These are phyloP conservation scores for Protoeuglena noctilucae DNA, from an alignment of 139 green algal species.

Conservation along the genomic window DNA sequence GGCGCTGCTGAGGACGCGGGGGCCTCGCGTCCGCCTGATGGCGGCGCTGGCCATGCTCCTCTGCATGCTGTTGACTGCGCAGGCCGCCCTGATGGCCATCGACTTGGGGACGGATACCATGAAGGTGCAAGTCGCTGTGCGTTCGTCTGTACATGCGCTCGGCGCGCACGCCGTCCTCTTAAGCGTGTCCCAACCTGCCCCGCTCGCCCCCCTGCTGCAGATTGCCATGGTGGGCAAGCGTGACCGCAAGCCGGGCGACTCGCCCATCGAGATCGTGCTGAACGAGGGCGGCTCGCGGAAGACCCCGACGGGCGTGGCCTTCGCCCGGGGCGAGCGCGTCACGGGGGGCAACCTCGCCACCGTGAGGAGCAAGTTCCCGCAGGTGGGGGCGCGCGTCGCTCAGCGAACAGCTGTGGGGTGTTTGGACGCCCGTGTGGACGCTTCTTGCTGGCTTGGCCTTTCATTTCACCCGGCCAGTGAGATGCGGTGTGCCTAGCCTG, in stretches of 20 bases:
- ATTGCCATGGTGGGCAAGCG: too few species aligned
- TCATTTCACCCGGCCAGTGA: too few species aligned
- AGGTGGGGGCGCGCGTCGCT: too few species aligned
- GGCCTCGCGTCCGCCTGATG: not conserved
- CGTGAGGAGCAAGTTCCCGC: too few species aligned
- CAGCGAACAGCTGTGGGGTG: too few species aligned
- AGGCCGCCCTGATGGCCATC: constrained; percentile 53
- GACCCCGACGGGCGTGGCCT: constrained; percentile 65
- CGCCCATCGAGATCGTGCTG: constrained; percentile 68
- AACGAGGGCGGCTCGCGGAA: constrained; percentile 95
- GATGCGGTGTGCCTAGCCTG: too few species aligned
- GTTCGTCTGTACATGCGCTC: too few species aligned
- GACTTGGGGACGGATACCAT: constrained; percentile 83
- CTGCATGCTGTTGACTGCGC: not conserved
- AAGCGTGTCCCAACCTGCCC: too few species aligned
- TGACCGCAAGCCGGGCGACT: constrained; percentile 54
- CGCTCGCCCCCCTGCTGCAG: too few species aligned
- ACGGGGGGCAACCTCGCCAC: constrained; percentile 76
- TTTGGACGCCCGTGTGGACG: too few species aligned
- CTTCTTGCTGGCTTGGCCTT: too few species aligned
- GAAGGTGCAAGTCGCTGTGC: constrained; percentile 85
- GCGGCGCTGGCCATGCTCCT: constrained; percentile 1
- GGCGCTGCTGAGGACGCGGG: not conserved
- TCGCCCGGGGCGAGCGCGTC: constrained; percentile 65
- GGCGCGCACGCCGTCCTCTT: not conserved